These are phyloP conservation scores for Canna indica DNA, from an alignment of 176 grass and related monocot genomes.

Conservation along the genomic window DNA sequence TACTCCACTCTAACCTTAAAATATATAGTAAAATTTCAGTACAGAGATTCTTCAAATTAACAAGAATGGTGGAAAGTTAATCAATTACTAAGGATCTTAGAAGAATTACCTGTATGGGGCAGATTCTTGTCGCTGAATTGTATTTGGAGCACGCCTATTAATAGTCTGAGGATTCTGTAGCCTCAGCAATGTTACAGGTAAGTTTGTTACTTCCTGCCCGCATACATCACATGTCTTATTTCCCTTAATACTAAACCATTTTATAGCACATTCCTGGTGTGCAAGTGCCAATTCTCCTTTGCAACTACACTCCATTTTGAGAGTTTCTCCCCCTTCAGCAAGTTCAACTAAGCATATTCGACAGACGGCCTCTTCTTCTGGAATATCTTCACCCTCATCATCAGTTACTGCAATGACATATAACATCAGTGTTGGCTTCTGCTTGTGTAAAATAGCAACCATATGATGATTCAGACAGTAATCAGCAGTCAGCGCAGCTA, in stretches of 20 bases:
- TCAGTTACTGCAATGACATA: conserved; percentile 27
- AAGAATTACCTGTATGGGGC: conserved; percentile 56
- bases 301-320: conserved; percentile 99
- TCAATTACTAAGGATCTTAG: background rate
- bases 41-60: background rate
- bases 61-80: background rate
- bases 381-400: conserved; percentile 90
- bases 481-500: background rate
- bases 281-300: conserved; percentile 97
- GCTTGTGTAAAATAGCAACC: background rate
- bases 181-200: conserved; percentile 87
- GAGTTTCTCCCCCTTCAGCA: conserved; percentile 88
- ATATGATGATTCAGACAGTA: background rate
- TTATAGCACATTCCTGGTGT: conserved; percentile 94
- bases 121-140: conserved; percentile 50
- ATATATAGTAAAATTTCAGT: background rate
- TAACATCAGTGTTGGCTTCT: background rate
- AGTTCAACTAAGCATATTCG: conserved; percentile 94
- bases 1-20: background rate
- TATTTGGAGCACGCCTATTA: conserved; percentile 44
- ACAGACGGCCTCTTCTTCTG: conserved; percentile 95
- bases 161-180: conserved; percentile 56
- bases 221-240: conserved; percentile 98
- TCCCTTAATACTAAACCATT: conserved; percentile 99
- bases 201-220: conserved; percentile 78